Conservation (phyloP, 2,329 filamentous ascomycete species). For the Pseudogymnoascus sp. region DNA sequence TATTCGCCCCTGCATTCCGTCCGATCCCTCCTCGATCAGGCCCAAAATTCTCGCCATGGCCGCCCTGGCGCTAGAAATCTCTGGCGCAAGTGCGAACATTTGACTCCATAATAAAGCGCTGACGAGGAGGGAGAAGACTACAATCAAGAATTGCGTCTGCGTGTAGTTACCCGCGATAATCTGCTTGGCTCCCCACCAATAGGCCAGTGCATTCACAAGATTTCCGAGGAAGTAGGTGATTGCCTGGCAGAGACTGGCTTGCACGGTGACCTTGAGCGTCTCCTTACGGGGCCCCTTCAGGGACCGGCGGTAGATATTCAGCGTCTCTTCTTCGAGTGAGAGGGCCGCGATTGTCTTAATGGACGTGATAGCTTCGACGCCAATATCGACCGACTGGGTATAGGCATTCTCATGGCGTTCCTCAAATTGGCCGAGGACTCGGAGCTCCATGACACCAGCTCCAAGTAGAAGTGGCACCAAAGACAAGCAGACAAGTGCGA, state of each 20-base stretch:
- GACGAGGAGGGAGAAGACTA: slow-evolving; percentile 61
- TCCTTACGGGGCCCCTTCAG: slow-evolving; percentile 45
- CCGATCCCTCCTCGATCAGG: slow-evolving; percentile 39
- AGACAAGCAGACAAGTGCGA: slow-evolving; percentile 62
- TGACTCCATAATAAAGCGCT: slow-evolving; percentile 66
- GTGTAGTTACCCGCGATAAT: slow-evolving; percentile 57
- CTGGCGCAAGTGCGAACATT: slow-evolving; percentile 65
- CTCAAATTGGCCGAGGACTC: slow-evolving; percentile 53
- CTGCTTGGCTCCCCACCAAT: slow-evolving; percentile 70
- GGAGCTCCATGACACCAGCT: slow-evolving; percentile 60
- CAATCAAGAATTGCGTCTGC: slow-evolving; percentile 63
- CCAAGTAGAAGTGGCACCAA: slow-evolving; percentile 61
- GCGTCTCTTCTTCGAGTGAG: slow-evolving; percentile 45
- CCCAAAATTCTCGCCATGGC: slow-evolving; percentile 51
- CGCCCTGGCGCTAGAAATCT: slow-evolving; percentile 56
- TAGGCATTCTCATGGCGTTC: slow-evolving; percentile 57
- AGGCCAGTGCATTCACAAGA: slow-evolving; percentile 64
- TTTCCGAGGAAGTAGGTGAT: slow-evolving; percentile 53
- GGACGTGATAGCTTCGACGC: slow-evolving; percentile 59
- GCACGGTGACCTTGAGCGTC: slow-evolving; percentile 39
- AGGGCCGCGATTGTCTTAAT: slow-evolving; percentile 52
- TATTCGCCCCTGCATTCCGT: slow-evolving; percentile 18
- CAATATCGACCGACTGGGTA: slow-evolving; percentile 52
- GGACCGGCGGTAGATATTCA: slow-evolving; percentile 46
- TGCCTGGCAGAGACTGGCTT: slow-evolving; percentile 51